A percentile compares a stretch with the other conserved stretches of the same genome.
These are phyloP conservation scores for Septoria petroselini DNA, from an alignment of 2,329 filamentous ascomycete genomes.

Conservation along the genomic window DNA sequence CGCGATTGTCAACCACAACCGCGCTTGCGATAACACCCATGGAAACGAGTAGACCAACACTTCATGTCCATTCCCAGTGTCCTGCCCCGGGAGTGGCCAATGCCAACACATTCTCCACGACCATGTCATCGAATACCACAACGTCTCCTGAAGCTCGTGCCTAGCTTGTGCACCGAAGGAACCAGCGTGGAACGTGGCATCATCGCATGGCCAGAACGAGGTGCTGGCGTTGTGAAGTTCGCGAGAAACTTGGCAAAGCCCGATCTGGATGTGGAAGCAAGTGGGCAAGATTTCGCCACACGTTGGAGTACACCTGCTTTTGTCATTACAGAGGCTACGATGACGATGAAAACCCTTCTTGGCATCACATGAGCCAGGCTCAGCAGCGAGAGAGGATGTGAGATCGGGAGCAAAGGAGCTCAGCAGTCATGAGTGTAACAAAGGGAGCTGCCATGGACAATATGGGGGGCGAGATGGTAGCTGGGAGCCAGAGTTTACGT, in stretches of 20 bases:
- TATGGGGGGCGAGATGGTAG: no score
- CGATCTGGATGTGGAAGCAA: slow-evolving; percentile 8
- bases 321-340: slow-evolving; percentile 30
- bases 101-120: slow-evolving; percentile 1
- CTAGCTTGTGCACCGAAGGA: slow-evolving; percentile 26
- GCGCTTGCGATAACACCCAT: no score
- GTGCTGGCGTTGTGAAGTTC: slow-evolving; percentile 33
- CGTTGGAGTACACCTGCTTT: slow-evolving; percentile 31
- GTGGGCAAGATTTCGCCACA: slow-evolving; percentile 19
- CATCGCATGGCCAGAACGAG: slow-evolving; percentile 29
- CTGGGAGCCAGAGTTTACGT: no score
- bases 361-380: slow-evolving; percentile 14
- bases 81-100: not conserved
- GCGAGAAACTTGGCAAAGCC: not conserved
- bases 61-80: not conserved
- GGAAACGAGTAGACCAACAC: no score
- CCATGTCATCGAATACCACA: slow-evolving; percentile 1
- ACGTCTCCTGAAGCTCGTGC: slow-evolving; percentile 17
- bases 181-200: slow-evolving; percentile 30
- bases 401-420: no score
- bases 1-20: no score
- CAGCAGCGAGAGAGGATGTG: not conserved
- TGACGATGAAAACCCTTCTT: slow-evolving; percentile 26
- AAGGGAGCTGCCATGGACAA: no score
- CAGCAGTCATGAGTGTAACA: no score